Evolutionary conservation across 768 basidiomycete genomes (phyloP).

Genomic region (Psilocybe azurescens): DNA sequence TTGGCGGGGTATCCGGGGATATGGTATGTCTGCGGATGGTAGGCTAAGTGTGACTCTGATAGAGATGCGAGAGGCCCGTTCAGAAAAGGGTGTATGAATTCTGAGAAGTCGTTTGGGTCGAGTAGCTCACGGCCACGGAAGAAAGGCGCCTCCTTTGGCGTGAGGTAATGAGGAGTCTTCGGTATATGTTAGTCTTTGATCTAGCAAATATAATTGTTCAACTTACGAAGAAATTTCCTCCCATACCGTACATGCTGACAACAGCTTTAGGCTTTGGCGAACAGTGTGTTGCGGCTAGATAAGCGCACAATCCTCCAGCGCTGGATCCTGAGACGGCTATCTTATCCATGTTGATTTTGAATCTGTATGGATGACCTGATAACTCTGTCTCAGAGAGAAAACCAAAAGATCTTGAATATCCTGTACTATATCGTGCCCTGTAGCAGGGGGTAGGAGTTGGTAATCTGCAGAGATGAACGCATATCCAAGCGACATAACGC

Average conservation of each 20-base stretch:
- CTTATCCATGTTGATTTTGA: slow-evolving; percentile 44
- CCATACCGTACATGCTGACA: slow-evolving; percentile 64
- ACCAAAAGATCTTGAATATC: slow-evolving; percentile 60
- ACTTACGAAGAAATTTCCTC: slow-evolving; percentile 58
- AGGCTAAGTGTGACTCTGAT: slow-evolving; percentile 46
- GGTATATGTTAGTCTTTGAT: neutral
- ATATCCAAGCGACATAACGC: slow-evolving; percentile 50
- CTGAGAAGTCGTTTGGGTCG: slow-evolving; percentile 49
- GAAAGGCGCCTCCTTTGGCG: slow-evolving; percentile 52
- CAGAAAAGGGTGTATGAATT: slow-evolving; percentile 51
- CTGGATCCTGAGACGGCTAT: slow-evolving; percentile 62
- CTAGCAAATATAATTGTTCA: neutral
- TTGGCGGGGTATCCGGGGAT: slow-evolving; percentile 46
- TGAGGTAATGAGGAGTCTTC: slow-evolving; percentile 55
- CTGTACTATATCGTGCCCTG: slow-evolving; percentile 59
- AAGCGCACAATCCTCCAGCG: slow-evolving; percentile 65
- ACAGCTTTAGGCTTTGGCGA: slow-evolving; percentile 59
- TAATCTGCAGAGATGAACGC: slow-evolving; percentile 71
- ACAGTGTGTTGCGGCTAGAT: slow-evolving; percentile 57
- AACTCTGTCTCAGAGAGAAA: slow-evolving; percentile 42
- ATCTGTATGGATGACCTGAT: neutral
- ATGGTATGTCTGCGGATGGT: neutral
- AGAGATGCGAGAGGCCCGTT: slow-evolving; percentile 21
- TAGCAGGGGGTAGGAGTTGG: slow-evolving; percentile 57
- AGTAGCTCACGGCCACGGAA: slow-evolving; percentile 39